phyloP scores from a whole-genome alignment of 1,284 basidiomycete genomes.

The Ganoderma sp. region DNA sequence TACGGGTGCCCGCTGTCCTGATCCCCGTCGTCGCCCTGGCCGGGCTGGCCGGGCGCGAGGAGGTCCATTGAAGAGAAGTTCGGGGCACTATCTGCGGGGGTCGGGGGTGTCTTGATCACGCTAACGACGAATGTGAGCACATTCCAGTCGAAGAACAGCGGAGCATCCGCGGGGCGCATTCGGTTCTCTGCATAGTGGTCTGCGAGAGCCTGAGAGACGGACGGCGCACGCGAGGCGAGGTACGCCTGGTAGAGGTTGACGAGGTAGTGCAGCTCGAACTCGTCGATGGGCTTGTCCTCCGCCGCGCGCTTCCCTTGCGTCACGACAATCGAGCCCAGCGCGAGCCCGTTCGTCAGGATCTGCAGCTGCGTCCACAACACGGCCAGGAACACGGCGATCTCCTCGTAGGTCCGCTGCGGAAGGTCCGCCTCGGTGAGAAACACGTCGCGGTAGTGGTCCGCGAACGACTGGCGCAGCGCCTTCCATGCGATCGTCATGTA shows the following conservation, averaged over 20 bases:
- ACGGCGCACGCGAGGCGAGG: constrained; percentile 49
- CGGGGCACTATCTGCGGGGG: constrained; percentile 28
- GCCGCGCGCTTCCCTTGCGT: constrained; percentile 44
- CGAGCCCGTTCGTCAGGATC: constrained; percentile 68
- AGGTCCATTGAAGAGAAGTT: constrained; percentile 47
- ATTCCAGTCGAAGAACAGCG: constrained; percentile 71
- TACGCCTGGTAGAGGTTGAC: constrained; percentile 58
- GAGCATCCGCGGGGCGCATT: constrained; percentile 46
- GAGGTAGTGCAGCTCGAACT: constrained; percentile 65
- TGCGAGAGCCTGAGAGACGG: constrained; percentile 51
- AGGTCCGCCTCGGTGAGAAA: constrained; percentile 52
- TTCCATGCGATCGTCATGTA: constrained; percentile 59
- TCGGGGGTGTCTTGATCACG: constrained; percentile 56
- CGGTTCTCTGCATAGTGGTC: constrained; percentile 61
- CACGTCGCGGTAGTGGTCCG: constrained; percentile 55
- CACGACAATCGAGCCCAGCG: constrained; percentile 63
- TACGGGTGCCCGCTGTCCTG: constrained; percentile 51
- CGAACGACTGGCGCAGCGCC: constrained; percentile 58
- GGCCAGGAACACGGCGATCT: constrained; percentile 64
- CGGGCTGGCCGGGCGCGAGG: constrained; percentile 48
- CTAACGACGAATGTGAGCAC: constrained; percentile 66
- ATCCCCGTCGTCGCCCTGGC: constrained; percentile 27
- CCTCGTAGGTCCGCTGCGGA: constrained; percentile 61
- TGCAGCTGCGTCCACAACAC: constrained; percentile 70
- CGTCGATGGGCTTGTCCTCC: constrained; percentile 46